Evolutionary conservation across 2,329 filamentous ascomycete species (phyloP), one percentile per base, ranked within the genome.

Genomic region (Lachnellula occidentalis): DNA sequence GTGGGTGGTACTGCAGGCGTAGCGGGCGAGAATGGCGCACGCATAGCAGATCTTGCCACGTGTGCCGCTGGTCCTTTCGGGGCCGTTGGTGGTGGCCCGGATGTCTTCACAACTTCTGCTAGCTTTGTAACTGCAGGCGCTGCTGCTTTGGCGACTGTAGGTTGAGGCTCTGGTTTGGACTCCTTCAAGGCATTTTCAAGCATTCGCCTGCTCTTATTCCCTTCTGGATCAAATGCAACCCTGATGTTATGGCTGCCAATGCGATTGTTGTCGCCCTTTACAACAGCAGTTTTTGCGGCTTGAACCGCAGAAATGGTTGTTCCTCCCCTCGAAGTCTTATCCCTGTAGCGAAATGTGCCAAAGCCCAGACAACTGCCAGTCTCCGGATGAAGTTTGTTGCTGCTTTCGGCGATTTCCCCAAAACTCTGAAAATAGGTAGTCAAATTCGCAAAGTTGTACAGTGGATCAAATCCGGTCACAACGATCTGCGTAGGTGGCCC

Each of bases 291-390:
- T 64, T 88, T 89, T 8, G 94, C 92, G 41, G 92, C 89, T 57
- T 88, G 86, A 41, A 87, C 83, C 5, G 90, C 94, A 48, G 85
- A 80, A 39, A 90, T 74, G 2, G 71, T 77, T 61, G 76, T 74
- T 6, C 43, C 57, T 8, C 61, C 63, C 36, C 62, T 66, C 5
- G 50, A 43, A 15, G 48, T 36, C 74, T 82, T 79, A 68, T 97
- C 92, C 66, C 87, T 85, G 71, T 95, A 99, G 56, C 87, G 85
- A 67, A 99, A 90, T 15, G 90, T 90, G 61, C 90, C 95, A 68
- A 99, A 92, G 12, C 94, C 94, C 12, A 99, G 80, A 68, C 95
- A 95, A 67, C 90, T 94, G 17, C 94, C 94, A 12, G 92, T 97
- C 55, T 92, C 87, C 8, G 94, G 94, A 71, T 99, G 91, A 66